Evolutionary conservation across 768 basidiomycete species (phyloP), one percentile per base, ranked within the genome.

Genomic region (Pleurotus platypus): DNA sequence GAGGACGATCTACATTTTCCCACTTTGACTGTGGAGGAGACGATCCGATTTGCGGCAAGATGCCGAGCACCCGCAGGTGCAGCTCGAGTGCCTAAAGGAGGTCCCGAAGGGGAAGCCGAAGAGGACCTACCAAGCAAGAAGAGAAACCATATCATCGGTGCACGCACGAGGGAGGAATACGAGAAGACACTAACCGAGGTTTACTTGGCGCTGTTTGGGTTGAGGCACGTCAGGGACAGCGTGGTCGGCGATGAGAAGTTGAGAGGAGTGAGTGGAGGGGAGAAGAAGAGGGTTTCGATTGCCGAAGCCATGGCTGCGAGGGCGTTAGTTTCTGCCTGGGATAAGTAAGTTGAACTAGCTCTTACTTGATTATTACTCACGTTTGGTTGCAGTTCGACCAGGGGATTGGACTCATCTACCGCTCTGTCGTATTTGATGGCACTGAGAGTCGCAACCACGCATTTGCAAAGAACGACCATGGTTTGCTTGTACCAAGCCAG

Each of bases 1-100:
- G 92, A 91, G 72, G 92, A 92, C 62, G 92, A 95, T 65, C 75
- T 90, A 1, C 92, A 93, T 66, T 89, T 94, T 62, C 89, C 92
- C 4, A 90, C 88, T 8, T 77, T 96, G 24, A 90, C 87, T 6
- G 90, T 93, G 27, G 79, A 82, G 48, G 80, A 92, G 65, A 92
- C 38, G 7, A 39, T 53, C 38, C 35, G 51, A 22, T 53, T 53
- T 24, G 38, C 51, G n/a, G 51, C 51, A 11, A 15, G 51, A 15
- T 53, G 51, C 24, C n/a, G 51, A 24, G 51, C 51, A 15, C 51
- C 51, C 40, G 51, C 51, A 3, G 11, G 37, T 18, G 37, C 15
- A 37, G 51, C 51, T 18, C 30, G 51, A 20, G n/a, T 53, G 3
- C 38, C 37, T 13, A 53, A 39, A 4, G 30, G 37, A 22, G 51